Evolutionary conservation across 768 basidiomycete genomes (phyloP).

Genomic region (Mycena metata): DNA sequence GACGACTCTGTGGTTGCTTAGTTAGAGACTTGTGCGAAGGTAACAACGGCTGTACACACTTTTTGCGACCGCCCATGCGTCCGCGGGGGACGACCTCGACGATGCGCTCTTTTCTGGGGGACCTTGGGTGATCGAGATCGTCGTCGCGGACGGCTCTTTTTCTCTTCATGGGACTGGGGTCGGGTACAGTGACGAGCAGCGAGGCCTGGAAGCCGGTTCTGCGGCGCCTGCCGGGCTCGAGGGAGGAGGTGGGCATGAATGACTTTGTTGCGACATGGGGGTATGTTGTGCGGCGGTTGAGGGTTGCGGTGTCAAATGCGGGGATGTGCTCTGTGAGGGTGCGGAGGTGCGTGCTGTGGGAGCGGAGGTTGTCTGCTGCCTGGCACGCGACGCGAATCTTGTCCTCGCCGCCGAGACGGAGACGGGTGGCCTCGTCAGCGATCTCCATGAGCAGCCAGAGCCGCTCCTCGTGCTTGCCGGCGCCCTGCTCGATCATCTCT

Average conservation of each 20-base stretch:
- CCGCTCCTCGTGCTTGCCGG: constrained; percentile 74
- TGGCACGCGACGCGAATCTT: constrained; percentile 96
- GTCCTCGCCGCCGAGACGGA: constrained; percentile 97
- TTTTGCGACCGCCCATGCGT: constrained; percentile 71
- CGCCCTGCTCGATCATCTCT: constrained; percentile 77
- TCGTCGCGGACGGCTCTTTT: constrained; percentile 73
- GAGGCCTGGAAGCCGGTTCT: constrained; percentile 66
- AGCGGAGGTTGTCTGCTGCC: constrained; percentile 89
- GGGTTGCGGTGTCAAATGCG: constrained; percentile 67
- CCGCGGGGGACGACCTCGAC: constrained; percentile 61
- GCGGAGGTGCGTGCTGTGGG: constrained; percentile 71
- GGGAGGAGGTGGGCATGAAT: constrained; percentile 70
- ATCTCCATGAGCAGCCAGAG: constrained; percentile 92
- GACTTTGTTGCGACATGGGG: constrained; percentile 81
- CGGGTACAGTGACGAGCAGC: constrained; percentile 64
- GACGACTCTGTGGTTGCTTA: constrained; percentile 55
- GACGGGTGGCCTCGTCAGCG: constrained; percentile 91
- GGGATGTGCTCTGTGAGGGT: constrained; percentile 74
- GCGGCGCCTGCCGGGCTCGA: constrained; percentile 76
- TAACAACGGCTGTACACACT: constrained; percentile 56
- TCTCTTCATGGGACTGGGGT: constrained; percentile 75
- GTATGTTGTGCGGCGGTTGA: constrained; percentile 77
- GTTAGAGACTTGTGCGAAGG: constrained; percentile 2
- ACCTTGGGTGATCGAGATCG: constrained; percentile 69
- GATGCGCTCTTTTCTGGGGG: constrained; percentile 74